phyloP scores from a whole-genome alignment of 2,329 filamentous ascomycete genomes.

The Talaromyces verruculosus region DNA sequence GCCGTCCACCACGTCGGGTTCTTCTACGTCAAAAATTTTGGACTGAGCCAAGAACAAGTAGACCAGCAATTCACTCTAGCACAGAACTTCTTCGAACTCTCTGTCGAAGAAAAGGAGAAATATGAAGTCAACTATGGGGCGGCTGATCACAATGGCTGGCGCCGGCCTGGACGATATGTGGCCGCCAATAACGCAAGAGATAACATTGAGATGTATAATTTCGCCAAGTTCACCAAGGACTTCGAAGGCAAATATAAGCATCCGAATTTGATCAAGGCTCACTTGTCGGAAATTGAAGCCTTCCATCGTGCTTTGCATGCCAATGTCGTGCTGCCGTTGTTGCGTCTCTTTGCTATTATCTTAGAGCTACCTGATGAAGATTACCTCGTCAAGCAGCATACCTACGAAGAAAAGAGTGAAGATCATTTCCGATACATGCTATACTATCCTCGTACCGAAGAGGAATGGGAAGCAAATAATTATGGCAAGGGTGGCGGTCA shows the following conservation, averaged over 20 bases:
- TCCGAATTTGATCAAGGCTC: conserved; percentile 50
- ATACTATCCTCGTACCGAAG: conserved; percentile 52
- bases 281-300: conserved; percentile 56
- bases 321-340: conserved; percentile 43
- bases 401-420: conserved; percentile 59
- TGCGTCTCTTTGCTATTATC: conserved; percentile 61
- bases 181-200: conserved; percentile 37
- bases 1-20: conserved; percentile 55
- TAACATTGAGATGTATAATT: conserved; percentile 61
- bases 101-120: conserved; percentile 60
- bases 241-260: conserved; percentile 51
- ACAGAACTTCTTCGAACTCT: conserved; percentile 58
- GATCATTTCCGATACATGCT: conserved; percentile 64
- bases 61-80: conserved; percentile 63
- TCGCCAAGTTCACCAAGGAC: conserved; percentile 55
- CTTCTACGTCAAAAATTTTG: conserved; percentile 65
- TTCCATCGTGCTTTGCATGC: conserved; percentile 39
- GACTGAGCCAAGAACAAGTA: conserved; percentile 59
- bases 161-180: conserved; percentile 19
- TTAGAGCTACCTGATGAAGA: conserved; percentile 62
- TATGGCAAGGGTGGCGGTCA: conserved; percentile 52
- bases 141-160: conserved; percentile 19
- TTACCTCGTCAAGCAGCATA: conserved; percentile 56
- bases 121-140: conserved; percentile 41
- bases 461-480: conserved; percentile 50